Evolutionary conservation across 768 basidiomycete species (phyloP).

Genomic region (Calocybe indica): DNA sequence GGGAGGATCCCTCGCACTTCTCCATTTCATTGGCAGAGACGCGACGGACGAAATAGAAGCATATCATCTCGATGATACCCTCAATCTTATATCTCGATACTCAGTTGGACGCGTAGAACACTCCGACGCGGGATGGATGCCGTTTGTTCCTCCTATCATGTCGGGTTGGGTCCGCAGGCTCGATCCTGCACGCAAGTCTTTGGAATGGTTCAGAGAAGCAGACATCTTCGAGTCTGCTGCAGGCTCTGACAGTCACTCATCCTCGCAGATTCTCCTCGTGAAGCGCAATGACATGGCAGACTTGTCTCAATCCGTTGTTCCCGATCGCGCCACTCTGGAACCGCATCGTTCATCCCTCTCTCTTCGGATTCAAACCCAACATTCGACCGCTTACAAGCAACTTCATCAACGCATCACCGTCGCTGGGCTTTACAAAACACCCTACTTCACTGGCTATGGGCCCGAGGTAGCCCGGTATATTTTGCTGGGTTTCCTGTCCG

Average conservation of each 20-base stretch:
- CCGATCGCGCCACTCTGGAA: slow-evolving; percentile 41
- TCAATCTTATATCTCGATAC: slow-evolving; percentile 54
- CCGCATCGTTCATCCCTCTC: slow-evolving; percentile 52
- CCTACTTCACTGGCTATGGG: slow-evolving; percentile 83
- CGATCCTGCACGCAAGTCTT: slow-evolving; percentile 24
- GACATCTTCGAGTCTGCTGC: slow-evolving; percentile 27
- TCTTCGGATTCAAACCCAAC: slow-evolving; percentile 50
- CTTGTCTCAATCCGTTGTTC: slow-evolving; percentile 16
- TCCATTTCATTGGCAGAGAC: slow-evolving; percentile 94
- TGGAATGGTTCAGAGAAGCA: slow-evolving; percentile 66
- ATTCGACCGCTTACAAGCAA: slow-evolving; percentile 73
- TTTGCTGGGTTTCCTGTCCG: slow-evolving; percentile 53
- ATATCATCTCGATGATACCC: slow-evolving; percentile 66
- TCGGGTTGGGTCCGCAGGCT: slow-evolving; percentile 70
- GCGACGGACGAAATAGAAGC: slow-evolving; percentile 93
- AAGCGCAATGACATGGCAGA: slow-evolving; percentile 21
- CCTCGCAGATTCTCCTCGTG: slow-evolving; percentile 61
- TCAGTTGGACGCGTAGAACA: slow-evolving; percentile 65
- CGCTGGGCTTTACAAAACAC: slow-evolving; percentile 83
- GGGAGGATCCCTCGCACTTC: slow-evolving; percentile 81
- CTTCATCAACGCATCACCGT: slow-evolving; percentile 70
- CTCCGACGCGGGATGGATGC: slow-evolving; percentile 57
- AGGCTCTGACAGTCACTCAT: slow-evolving; percentile 22
- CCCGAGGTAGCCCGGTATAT: slow-evolving; percentile 80
- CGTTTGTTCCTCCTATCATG: slow-evolving; percentile 82